phyloP scores from a whole-genome alignment of 2,329 filamentous ascomycete species.

The Aspergillus brunneoviolaceus region DNA sequence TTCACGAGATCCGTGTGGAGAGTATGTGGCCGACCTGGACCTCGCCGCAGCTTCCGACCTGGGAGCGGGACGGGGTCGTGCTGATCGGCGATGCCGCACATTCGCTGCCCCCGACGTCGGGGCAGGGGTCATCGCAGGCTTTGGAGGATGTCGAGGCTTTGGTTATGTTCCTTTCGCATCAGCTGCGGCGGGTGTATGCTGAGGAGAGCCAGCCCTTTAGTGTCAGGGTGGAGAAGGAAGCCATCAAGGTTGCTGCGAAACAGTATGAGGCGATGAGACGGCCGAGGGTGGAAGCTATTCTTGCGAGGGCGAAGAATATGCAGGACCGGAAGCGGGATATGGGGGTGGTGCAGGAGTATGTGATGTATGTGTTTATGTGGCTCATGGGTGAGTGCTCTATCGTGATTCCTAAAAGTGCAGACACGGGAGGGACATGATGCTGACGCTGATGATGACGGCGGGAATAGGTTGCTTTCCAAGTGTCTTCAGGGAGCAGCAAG shows the following conservation, averaged over 20 bases:
- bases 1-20: constrained; percentile 40
- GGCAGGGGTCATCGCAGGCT: constrained; percentile 57
- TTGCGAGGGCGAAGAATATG: constrained; percentile 32
- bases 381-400: constrained; percentile 30
- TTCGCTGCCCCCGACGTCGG: constrained; percentile 54
- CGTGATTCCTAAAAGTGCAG: constrained; percentile 4
- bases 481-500: constrained; percentile 14
- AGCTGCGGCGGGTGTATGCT: no score
- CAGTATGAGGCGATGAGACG: constrained; percentile 36
- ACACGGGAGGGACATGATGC: no score
- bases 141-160: constrained; percentile 56
- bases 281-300: constrained; percentile 36
- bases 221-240: constrained; percentile 15
- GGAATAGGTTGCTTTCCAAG: constrained; percentile 25
- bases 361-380: constrained; percentile 41
- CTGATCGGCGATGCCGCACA: constrained; percentile 60
- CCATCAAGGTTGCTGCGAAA: constrained; percentile 29
- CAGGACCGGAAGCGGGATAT: constrained; percentile 38
- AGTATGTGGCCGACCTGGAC: constrained; percentile 52
- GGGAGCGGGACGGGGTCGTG: constrained; percentile 50
- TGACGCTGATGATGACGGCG: not conserved
- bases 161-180: constrained; percentile 37
- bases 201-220: no score
- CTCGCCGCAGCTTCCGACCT: constrained; percentile 48
- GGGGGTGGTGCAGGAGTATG: constrained; percentile 34